Evolutionary conservation across 768 basidiomycete species (phyloP).

Genomic region (Boletus rubropictus): DNA sequence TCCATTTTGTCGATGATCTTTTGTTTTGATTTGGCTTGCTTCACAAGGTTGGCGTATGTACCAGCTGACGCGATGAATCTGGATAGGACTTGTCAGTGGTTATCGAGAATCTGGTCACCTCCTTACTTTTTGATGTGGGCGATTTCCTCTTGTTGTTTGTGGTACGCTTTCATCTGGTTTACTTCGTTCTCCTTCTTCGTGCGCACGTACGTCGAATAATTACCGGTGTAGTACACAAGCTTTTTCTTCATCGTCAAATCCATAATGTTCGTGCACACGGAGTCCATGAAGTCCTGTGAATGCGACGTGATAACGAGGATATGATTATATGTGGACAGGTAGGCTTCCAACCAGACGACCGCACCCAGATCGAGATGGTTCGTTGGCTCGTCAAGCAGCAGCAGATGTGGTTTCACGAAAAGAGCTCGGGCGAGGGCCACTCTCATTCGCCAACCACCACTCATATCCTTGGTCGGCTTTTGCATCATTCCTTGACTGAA

Average conservation of each 20-base stretch:
- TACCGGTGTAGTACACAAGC: constrained; percentile 90
- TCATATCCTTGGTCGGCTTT: constrained; percentile 97
- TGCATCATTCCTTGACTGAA: constrained; percentile 90
- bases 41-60: constrained; percentile 98
- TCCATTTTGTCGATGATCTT: constrained; percentile 99
- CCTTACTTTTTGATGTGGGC: constrained; percentile 93
- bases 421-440: constrained; percentile 94
- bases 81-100: constrained; percentile 3
- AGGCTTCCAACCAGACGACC: constrained; percentile 98
- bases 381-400: constrained; percentile 89
- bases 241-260: constrained; percentile 91
- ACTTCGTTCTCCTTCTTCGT: constrained; percentile 97
- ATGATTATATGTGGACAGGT: constrained; percentile 96
- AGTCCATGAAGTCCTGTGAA: constrained; percentile 99
- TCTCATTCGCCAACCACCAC: constrained; percentile 99
- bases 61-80: constrained; percentile 99
- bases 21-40: constrained; percentile 98
- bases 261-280: constrained; percentile 96
- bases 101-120: background rate
- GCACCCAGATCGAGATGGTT: constrained; percentile 96
- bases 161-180: constrained; percentile 99
- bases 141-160: constrained; percentile 98
- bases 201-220: constrained; percentile 95
- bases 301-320: constrained; percentile 97
- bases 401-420: constrained; percentile 93